phyloP scores from a whole-genome alignment of 805 yeast genomes.

The Candida saitoana region DNA sequence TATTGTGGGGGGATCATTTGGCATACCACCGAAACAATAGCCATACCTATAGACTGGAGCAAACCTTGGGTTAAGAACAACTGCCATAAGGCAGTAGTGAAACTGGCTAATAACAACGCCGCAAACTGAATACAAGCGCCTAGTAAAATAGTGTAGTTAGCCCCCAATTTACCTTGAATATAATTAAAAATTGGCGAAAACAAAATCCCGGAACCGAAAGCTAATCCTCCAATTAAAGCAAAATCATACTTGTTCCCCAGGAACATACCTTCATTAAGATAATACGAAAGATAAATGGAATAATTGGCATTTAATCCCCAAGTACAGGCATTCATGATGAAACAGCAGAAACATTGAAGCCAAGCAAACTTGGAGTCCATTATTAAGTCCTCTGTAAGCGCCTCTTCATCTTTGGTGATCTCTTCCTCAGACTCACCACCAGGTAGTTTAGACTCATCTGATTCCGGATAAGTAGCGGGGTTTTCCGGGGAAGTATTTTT shows the following conservation, averaged over 20 bases:
- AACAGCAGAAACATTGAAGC: conserved; percentile 52
- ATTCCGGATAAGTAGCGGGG: neutral
- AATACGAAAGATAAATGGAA: conserved; percentile 54
- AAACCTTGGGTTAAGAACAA: conserved; percentile 61
- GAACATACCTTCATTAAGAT: conserved; percentile 44
- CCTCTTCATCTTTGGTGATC: neutral
- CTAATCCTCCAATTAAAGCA: conserved; percentile 61
- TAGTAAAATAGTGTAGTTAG: conserved; percentile 35
- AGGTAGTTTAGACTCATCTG: no score
- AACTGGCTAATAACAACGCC: conserved; percentile 55
- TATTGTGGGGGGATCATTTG: conserved; percentile 46
- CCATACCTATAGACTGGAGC: conserved; percentile 52
- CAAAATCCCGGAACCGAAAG: conserved; percentile 52
- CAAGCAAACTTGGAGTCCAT: conserved; percentile 67
- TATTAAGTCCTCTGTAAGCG: conserved; percentile 7
- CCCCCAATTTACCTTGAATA: conserved; percentile 41
- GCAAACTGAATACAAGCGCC: conserved; percentile 50
- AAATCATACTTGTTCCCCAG: conserved; percentile 53
- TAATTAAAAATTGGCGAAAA: conserved; percentile 50
- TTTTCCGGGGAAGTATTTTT: no score
- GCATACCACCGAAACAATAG: conserved; percentile 53
- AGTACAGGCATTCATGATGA: conserved; percentile 50
- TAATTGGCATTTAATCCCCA: conserved; percentile 68
- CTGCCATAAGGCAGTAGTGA: conserved; percentile 52
- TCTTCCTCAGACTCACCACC: no score